Base-by-base conservation (phyloP, 805 yeast genomes). In the Saturnispora serradocipensis region DNA sequence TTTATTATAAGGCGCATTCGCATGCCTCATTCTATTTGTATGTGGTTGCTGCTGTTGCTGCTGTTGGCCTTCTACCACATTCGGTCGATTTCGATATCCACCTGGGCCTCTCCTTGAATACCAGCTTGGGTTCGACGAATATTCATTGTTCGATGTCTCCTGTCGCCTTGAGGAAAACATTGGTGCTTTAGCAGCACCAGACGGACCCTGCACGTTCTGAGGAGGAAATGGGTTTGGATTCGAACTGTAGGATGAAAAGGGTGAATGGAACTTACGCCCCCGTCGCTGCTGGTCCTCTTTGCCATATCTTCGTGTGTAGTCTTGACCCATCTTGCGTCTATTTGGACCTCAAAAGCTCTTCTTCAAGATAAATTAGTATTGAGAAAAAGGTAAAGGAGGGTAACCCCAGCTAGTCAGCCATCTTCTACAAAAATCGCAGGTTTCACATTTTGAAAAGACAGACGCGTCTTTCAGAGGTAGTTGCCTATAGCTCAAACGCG, bases 171-270 rank as follows among this genome's bases (percentile, higher is more conserved):
- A 55, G 3, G 54, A 53, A 18, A 50, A 49, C 46, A 34, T 43
- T 3, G 51, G 48, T 25, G 44, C 44, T 49, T 39, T 43, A 6
- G 35, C n/a, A 43, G 35, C 25, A 38, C 42, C 42, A 27, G 32
- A 20, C 3, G 52, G 42, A 20, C 45, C 44, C 18, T 35, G 18
- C 25, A 27, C 39, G 45, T 65, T 55, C 48, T 64, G 53, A n/a
- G 68, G 61, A 3, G 68, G 62, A 40, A 65, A 65, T 2, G 69
- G 68, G 47, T 65, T 65, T 3, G 56, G 52, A 20, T 53, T 50
- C 4, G 54, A 56, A 13, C 54, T 45, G 45, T 54, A 51, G 39
- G 59, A 52, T 16, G 54, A 42, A 38, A 46, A 43, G 16, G 57
- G 51, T n/a, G 59, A 51, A 32, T 54, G 54, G 43, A 53, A 62